These are phyloP conservation scores for Fusarium denticulatum DNA, from an alignment of 2,329 filamentous ascomycete genomes.

Conservation along the genomic window DNA sequence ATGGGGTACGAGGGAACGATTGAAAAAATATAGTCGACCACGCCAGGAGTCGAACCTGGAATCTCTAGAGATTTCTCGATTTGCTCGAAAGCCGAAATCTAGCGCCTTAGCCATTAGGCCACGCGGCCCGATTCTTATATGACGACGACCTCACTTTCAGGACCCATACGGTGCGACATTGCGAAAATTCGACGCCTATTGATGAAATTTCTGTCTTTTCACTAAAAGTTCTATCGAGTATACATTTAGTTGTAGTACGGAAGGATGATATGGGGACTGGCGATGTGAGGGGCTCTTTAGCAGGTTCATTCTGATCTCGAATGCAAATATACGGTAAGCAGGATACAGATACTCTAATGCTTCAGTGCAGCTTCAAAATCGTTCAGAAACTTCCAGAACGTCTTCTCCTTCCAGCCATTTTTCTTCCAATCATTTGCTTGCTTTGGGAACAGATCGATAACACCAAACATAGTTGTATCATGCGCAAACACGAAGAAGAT, in stretches of 20 bases:
- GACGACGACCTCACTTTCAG: neutral
- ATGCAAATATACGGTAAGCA: too few relatives aligned
- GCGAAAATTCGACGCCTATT: too few relatives aligned
- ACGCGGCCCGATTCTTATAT: constrained; percentile 1
- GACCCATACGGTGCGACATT: fast-evolving
- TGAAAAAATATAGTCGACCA: constrained; percentile 1
- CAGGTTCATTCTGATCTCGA: too few relatives aligned
- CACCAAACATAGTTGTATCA: neutral
- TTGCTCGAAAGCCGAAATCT: constrained; percentile 14
- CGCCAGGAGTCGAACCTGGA: constrained; percentile 26
- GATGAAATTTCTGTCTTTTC: neutral
- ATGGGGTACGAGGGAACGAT: fast-evolving
- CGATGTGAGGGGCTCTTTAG: fast-evolving
- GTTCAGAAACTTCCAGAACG: constrained; percentile 9
- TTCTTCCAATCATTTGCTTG: constrained; percentile 9
- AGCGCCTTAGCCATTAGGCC: constrained; percentile 30
- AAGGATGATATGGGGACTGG: fast-evolving
- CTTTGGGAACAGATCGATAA: constrained; percentile 4
- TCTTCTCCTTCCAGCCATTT: constrained; percentile 4
- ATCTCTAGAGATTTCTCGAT: constrained; percentile 20
- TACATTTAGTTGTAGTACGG: neutral
- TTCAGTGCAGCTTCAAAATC: neutral
- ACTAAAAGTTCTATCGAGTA: fast-evolving
- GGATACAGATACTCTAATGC: neutral
- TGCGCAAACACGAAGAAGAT: constrained; percentile 12